A percentile compares a stretch with the other conserved stretches of the same genome.
Conservation (phyloP, 768 basidiomycete genomes). For the Leccinellum rugosiceps region DNA sequence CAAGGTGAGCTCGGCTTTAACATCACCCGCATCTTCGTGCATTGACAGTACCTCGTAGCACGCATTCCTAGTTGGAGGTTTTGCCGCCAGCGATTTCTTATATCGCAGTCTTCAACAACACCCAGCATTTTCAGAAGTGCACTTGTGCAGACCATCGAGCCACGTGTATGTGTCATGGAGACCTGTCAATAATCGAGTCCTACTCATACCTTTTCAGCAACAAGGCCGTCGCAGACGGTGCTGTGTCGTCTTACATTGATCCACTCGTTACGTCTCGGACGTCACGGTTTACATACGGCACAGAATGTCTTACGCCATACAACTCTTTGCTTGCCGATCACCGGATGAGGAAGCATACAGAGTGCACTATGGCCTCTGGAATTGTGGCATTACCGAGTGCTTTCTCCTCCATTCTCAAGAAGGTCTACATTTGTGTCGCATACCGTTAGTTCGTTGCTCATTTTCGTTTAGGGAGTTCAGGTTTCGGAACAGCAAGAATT, state of each 20-base stretch:
- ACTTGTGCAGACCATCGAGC: neutral
- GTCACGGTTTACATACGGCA: conserved; percentile 40
- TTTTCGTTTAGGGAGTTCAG: conserved; percentile 8
- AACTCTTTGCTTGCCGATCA: conserved; percentile 35
- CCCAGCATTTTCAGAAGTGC: neutral
- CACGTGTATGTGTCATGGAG: neutral
- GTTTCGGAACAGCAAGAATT: conserved; percentile 22
- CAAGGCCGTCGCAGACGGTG: neutral
- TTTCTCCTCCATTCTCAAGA: conserved; percentile 37
- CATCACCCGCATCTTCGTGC: neutral
- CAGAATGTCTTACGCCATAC: conserved; percentile 27
- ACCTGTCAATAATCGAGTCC: neutral
- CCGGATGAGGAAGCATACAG: conserved; percentile 23
- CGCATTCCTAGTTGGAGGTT: conserved; percentile 15
- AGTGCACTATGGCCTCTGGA: conserved; percentile 26
- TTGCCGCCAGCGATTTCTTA: neutral
- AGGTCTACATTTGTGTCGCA: conserved; percentile 14
- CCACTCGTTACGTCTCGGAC: conserved; percentile 44
- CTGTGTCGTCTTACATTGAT: conserved; percentile 33
- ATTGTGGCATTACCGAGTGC: conserved; percentile 26
- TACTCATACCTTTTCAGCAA: neutral
- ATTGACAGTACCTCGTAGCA: conserved; percentile 14
- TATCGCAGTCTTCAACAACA: neutral
- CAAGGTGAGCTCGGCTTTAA: conserved; percentile 8
- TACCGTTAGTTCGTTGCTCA: neutral